Base-by-base conservation (phyloP, 2,329 filamentous ascomycete species). In the Bisporella sp. region DNA sequence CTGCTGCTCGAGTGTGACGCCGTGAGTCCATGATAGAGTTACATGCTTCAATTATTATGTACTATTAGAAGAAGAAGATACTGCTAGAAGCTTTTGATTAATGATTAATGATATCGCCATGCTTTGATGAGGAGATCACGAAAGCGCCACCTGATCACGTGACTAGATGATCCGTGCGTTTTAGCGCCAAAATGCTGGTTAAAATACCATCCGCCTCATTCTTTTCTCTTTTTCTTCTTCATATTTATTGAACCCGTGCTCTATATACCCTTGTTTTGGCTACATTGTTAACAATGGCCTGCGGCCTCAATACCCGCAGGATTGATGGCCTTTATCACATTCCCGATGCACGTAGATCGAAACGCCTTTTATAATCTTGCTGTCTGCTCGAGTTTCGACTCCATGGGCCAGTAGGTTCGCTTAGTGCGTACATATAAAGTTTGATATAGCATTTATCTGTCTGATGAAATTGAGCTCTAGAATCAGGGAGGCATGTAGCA, bases 351-450 rank as follows among this genome's bases (percentile, higher is more conserved):
- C 59, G 57, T 46, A 63, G 61, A 60, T 39, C 42, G 9, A 35
- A 42, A 48, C 51, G 57, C 58, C 61, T 61, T 63, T 63, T 61
- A 62, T 61, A 64, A 64, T 64, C 58, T 59, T 59, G 59, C 41
- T 56, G 53, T 55, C 50, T 57, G 56, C 57, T 60, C 54, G 55
- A 60, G 59, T 53, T 53, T 51, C 53, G 46, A 42, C 56, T 60
- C 53, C 41, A 52, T 59, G 57, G 46, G 57, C 47, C 51, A 48
- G 40, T 52, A 52, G 61, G 58, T 64, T 64, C 61, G 61, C 61
- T 64, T 59, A 56, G 61, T 60, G 60, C 60, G 54, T 54, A 64
- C 59, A 64, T 56, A 45, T 50, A 30, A 21, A 21, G 21, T 21
- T 21, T 21, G 21, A 21, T 21, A 21, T 21, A 21, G 21, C 21